Evolutionary conservation across 257 asterid genomes (phyloP), one percentile per base, ranked within the genome.

Genomic region (Salvia rosmarinus): DNA sequence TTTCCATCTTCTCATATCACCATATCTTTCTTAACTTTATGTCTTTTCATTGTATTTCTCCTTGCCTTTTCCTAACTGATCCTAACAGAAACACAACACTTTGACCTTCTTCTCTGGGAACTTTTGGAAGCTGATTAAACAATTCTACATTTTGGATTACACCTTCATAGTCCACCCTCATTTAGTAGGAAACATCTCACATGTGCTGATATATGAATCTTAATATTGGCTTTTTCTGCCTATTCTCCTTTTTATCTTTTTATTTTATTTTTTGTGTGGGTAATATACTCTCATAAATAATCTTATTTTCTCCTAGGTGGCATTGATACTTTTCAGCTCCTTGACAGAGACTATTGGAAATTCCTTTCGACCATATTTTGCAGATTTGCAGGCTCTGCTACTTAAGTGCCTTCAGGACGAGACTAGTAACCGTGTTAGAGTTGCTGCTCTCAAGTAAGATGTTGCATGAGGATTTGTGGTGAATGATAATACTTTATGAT

Each of bases 271-370:
- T n/a, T n/a, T n/a, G n/a, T n/a, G 23, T 62, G 42, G 62, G 52
- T 51, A 5, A 7, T 65, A 8, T 58, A 39, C 75, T 7, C 37
- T 4, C 67, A 70, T 78, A 61, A 79, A 43, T 19, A 25, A 43
- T 56, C 35, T 52, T 80, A 75, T 61, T 71, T 82, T 67, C 46
- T 74, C 64, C 79, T 76, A 95, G 99, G 99, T 95, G 80, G 97
- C 97, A 9, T 85, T 95, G 88, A 88, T 95, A 82, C 96, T 95
- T 64, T 95, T 95, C 88, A 95, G 98, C 91, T 95, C 99, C 76
- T 83, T 91, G 83, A 95, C 98, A n/a, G 99, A 91, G 83, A 95
- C 99, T 67, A 90, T 91, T 17, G 98, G 98, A 82, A 86, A 77
- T 70, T 91, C 98, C 43, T 95, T 95, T 85, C 91, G 78, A 62